Evolutionary conservation across 2,329 filamentous ascomycete species (phyloP).

Genomic region (Hymenoscyphus fructigenus): DNA sequence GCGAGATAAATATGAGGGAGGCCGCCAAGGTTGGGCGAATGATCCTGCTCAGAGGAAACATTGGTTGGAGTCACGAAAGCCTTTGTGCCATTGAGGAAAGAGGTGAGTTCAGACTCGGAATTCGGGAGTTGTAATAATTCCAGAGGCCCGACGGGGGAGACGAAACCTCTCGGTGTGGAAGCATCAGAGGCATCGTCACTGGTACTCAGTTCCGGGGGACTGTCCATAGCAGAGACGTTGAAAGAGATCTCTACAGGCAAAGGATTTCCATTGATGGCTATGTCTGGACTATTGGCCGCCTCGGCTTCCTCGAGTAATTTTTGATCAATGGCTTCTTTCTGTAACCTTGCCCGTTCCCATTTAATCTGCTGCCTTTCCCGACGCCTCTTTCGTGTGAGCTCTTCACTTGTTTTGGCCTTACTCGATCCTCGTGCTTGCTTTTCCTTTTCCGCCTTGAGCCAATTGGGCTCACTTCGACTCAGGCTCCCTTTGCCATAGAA

Average conservation of each 20-base stretch:
- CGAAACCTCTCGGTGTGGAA: constrained; percentile 6
- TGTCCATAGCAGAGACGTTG: constrained; percentile 5
- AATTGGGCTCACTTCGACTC: constrained; percentile 92
- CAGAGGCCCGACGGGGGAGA: constrained; percentile 29
- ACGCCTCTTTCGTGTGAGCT: constrained; percentile 72
- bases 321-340: constrained; percentile 79
- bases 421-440: constrained; percentile 56
- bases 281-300: constrained; percentile 12
- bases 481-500: constrained; percentile 95
- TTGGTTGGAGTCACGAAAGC: background rate
- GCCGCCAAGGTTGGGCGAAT: background rate
- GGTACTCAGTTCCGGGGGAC: constrained; percentile 8
- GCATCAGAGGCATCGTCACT: constrained; percentile 4
- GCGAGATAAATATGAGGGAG: constrained; percentile 8
- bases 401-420: constrained; percentile 73
- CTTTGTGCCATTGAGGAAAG: constrained; percentile 2
- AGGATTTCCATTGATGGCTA: constrained; percentile 13
- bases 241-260: constrained; percentile 11
- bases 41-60: background rate
- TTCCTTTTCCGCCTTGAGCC: constrained; percentile 80
- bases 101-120: constrained; percentile 43
- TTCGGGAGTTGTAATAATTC: constrained; percentile 55
- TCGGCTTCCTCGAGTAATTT: constrained; percentile 56
- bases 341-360: constrained; percentile 84
- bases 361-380: constrained; percentile 83